These are phyloP conservation scores for Remersonia thermophila DNA, from an alignment of 2,329 filamentous ascomycete species.

Conservation along the genomic window DNA sequence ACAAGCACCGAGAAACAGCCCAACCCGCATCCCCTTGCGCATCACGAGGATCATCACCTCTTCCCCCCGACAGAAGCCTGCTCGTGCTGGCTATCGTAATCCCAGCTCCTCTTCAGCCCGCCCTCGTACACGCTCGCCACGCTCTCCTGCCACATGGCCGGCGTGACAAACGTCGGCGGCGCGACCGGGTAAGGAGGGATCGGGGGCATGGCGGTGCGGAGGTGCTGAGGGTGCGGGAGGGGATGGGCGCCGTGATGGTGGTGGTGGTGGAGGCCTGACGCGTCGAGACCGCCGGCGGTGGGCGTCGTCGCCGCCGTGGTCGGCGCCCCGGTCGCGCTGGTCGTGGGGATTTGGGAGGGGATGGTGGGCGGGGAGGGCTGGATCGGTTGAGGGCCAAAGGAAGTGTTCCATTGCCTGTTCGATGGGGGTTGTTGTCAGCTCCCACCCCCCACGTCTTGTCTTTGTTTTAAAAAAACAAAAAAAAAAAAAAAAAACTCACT, in stretches of 20 bases:
- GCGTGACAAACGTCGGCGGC: slow-evolving; percentile 50
- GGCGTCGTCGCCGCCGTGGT: slow-evolving; percentile 41
- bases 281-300: slow-evolving; percentile 41
- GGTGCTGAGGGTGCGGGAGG: no score
- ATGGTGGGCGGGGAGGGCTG: slow-evolving; percentile 25
- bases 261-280: no score
- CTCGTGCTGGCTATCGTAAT: slow-evolving; percentile 31
- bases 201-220: slow-evolving; percentile 31
- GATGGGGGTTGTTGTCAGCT: slow-evolving; percentile 20
- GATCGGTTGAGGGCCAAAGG: slow-evolving; percentile 63
- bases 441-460: not conserved
- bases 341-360: no score
- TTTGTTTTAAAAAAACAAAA: no score
- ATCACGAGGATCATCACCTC: no score
- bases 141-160: slow-evolving; percentile 62
- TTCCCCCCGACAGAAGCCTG: no score
- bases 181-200: slow-evolving; percentile 41
- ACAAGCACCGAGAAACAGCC: no score
- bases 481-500: slow-evolving; percentile 47
- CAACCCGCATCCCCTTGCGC: no score
- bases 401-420: slow-evolving; percentile 81
- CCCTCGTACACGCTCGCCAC: slow-evolving; percentile 58
- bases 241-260: no score
- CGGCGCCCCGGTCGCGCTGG: slow-evolving; percentile 29
- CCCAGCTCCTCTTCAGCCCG: slow-evolving; percentile 50